A percentile compares a stretch with the other conserved stretches of the same genome.
phyloP scores from a whole-genome alignment of 2,329 filamentous ascomycete species.

The Fusarium tricinctum region DNA sequence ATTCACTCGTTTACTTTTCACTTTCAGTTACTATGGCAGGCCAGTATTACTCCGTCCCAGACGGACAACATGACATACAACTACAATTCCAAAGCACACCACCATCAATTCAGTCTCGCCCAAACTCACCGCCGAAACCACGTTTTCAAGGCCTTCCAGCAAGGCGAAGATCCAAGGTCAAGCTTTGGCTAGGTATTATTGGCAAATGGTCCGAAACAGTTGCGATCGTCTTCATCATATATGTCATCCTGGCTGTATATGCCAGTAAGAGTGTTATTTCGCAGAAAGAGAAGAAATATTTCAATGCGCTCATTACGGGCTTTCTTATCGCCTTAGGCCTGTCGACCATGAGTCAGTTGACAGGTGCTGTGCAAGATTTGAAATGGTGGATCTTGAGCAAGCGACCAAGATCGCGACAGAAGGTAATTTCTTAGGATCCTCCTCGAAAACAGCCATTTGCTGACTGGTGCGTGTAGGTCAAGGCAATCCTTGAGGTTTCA shows the following conservation, averaged over 20 bases:
- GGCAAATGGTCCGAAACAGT: slow-evolving; percentile 30
- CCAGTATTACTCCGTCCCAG: not conserved
- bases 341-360: slow-evolving; percentile 59
- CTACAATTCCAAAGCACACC: not conserved
- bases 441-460: too few species aligned
- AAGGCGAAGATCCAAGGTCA: not conserved
- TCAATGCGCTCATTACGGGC: slow-evolving; percentile 60
- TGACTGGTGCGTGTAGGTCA: slow-evolving; percentile 7
- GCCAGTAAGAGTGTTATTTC: slow-evolving; percentile 24
- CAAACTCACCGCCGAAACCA: not conserved
- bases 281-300: slow-evolving; percentile 54
- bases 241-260: slow-evolving; percentile 18
- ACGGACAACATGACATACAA: not conserved
- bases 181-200: slow-evolving; percentile 14
- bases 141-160: slow-evolving; percentile 13
- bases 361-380: slow-evolving; percentile 58
- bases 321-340: slow-evolving; percentile 59
- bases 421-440: too few species aligned
- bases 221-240: slow-evolving; percentile 8
- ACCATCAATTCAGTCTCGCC: too few species aligned
- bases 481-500: slow-evolving; percentile 27
- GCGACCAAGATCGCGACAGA: slow-evolving; percentile 54
- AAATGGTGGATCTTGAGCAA: slow-evolving; percentile 61
- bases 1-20: too few species aligned
- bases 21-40: not conserved